phyloP scores from a whole-genome alignment of 305 asterid species.

The Striga hermonthica region DNA sequence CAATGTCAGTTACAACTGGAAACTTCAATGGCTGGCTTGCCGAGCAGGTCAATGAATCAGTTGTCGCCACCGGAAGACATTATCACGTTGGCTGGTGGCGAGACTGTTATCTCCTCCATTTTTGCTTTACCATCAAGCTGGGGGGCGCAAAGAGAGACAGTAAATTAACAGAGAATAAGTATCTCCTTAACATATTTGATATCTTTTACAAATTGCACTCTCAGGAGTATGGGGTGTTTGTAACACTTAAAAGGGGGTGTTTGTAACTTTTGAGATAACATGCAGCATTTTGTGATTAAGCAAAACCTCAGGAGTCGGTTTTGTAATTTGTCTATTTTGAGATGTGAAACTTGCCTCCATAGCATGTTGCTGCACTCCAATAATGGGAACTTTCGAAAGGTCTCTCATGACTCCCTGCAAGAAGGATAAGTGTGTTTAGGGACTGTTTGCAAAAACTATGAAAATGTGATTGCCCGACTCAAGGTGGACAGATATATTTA shows the following conservation, averaged over 20 bases:
- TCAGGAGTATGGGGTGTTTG: not conserved
- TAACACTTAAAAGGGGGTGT: not conserved
- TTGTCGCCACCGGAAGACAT: constrained; percentile 44
- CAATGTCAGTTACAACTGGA: too few relatives aligned
- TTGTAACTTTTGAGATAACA: not conserved
- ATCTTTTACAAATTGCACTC: too few relatives aligned
- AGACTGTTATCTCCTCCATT: constrained; percentile 40
- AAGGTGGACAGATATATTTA: too few relatives aligned
- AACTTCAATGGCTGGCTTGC: constrained; percentile 29
- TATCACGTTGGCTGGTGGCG: constrained; percentile 40
- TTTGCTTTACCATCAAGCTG: constrained; percentile 52
- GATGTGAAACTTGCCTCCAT: constrained; percentile 36
- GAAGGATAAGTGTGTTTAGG: too few relatives aligned
- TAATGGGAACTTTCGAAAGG: constrained; percentile 61
- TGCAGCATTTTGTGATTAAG: not conserved
- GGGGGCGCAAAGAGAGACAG: not conserved
- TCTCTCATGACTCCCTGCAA: constrained; percentile 79
- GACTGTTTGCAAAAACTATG: not conserved
- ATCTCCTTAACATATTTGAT: too few relatives aligned
- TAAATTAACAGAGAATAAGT: too few relatives aligned
- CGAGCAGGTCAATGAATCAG: constrained; percentile 27
- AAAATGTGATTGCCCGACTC: too few relatives aligned
- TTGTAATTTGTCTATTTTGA: not conserved
- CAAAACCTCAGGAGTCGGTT: not conserved
- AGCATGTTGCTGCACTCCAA: constrained; percentile 46